Base-by-base conservation (phyloP, 2,329 filamentous ascomycete genomes). In the Hypoxylon sp. region DNA sequence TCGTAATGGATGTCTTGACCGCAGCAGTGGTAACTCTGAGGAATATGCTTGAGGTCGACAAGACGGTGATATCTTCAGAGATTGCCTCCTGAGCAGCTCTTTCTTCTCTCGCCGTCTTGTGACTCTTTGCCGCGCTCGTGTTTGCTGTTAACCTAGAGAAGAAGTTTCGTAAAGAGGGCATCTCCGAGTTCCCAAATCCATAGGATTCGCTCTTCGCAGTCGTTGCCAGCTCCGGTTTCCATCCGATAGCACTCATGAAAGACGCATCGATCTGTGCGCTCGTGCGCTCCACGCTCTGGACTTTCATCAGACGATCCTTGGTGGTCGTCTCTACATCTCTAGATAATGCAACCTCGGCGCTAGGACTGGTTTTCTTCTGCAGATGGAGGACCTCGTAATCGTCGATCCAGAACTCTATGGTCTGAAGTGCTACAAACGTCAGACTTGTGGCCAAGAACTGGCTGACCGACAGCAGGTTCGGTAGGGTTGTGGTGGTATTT, bases 391-490 rank as follows among this genome's bases (percentile, higher is more conserved):
- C 81, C 67, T 88, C 89, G 79, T 89, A 93, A 68, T 95, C 88
- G 70, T 99, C 94, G 49, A 99, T 84, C 83, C 88, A 94, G 56
- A 99, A 85, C 70, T 98, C 93, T 59, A 99, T 91, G 53, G 83
- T 84, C 70, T 97, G 84, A 20, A 99, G 79, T 0, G 92, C 90
- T 57, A 99, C 94, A 77, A 99, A 99, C 0, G 95, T 98, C 73
- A 99, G 79, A 77, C 94, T 97, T 5, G 93, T 98, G 3, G 93
- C 91, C 45, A 99, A 79, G 67, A 99, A 99, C 74, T 97, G 93
- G 70, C 90, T 89, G 50, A 99, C 82, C 1, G 91, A 92, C 21
- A 96, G 80, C 7, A 99, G 78, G 59, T 92, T 91, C 2, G 96
- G 95, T 45, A 98, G 78, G 1, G 93, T 91, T 0, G 92, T 94